Evolutionary conservation across 371 early-diverging fungal genomes (phyloP).

Genomic region (Actinomortierella wolfii): DNA sequence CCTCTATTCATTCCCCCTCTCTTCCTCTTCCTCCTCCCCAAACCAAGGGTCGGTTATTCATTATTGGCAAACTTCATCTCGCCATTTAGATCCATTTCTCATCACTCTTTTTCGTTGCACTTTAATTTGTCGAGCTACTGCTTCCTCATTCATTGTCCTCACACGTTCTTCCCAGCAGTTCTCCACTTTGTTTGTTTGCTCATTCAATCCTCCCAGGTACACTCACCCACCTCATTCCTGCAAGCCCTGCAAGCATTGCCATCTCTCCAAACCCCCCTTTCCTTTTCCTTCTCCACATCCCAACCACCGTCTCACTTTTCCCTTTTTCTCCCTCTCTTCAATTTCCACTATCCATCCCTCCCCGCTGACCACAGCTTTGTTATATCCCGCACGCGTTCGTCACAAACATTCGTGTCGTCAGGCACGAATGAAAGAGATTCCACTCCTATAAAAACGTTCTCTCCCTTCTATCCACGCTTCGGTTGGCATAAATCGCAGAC

Average conservation of each 20-base stretch:
- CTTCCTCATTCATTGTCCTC: background rate
- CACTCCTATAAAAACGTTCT: background rate
- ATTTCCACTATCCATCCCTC: background rate
- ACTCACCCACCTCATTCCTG: background rate
- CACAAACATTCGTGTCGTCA: background rate
- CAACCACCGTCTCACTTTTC: slow-evolving; percentile 9
- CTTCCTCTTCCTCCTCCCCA: background rate
- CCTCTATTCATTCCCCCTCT: background rate
- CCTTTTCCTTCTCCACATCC: background rate
- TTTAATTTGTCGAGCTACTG: background rate
- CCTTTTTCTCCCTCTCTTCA: slow-evolving; percentile 1
- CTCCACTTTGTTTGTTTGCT: background rate
- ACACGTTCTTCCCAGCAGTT: background rate
- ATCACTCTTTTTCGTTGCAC: background rate
- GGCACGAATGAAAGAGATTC: background rate
- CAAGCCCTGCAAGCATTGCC: background rate
- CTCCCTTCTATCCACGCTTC: background rate
- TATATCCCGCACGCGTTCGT: background rate
- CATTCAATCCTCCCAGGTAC: background rate
- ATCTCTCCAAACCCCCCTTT: background rate
- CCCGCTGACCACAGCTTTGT: slow-evolving; percentile 4
- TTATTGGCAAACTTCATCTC: slow-evolving; percentile 1
- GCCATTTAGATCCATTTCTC: slow-evolving; percentile 1
- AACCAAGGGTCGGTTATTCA: slow-evolving; percentile 1
- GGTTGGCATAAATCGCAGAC: background rate